Evolutionary conservation across 108 stramenopile species (phyloP).

Genomic region (Cyclotella kingstonii): DNA sequence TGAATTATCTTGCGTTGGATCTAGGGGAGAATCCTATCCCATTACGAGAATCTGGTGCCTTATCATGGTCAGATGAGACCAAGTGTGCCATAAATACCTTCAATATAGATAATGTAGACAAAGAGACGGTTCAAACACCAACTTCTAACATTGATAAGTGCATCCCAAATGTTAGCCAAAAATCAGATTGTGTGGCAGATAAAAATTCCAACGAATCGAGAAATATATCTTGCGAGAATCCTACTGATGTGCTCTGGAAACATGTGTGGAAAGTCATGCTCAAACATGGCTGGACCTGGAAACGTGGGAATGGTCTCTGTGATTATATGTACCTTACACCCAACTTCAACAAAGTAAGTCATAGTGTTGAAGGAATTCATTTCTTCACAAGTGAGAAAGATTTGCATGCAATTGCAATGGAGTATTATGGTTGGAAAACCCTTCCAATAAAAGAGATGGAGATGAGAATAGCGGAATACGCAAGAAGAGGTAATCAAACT

Average conservation of each 20-base stretch:
- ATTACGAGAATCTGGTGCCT: neutral
- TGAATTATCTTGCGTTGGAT: conserved; percentile 28
- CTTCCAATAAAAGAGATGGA: neutral
- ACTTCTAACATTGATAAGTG: neutral
- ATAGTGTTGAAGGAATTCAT: conserved; percentile 12
- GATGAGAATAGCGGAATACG: neutral
- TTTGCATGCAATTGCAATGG: conserved; percentile 4
- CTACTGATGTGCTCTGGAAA: conserved; percentile 12
- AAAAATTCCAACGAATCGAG: neutral
- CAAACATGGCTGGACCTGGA: conserved; percentile 30
- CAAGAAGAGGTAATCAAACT: neutral
- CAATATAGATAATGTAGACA: neutral
- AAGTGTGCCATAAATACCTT: neutral
- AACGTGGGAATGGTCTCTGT: conserved; percentile 16
- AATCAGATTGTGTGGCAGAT: neutral
- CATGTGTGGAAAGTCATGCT: conserved; percentile 20
- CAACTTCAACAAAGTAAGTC: conserved; percentile 10
- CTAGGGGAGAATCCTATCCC: conserved; percentile 11
- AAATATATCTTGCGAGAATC: neutral
- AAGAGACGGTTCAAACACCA: neutral
- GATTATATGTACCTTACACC: conserved; percentile 40
- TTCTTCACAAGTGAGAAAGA: conserved; percentile 29
- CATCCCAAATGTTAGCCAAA: neutral
- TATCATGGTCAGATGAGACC: neutral
- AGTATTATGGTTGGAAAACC: conserved; percentile 22